Base-by-base conservation (phyloP, 768 basidiomycete species). In the Kwoniella newhampshirensis region DNA sequence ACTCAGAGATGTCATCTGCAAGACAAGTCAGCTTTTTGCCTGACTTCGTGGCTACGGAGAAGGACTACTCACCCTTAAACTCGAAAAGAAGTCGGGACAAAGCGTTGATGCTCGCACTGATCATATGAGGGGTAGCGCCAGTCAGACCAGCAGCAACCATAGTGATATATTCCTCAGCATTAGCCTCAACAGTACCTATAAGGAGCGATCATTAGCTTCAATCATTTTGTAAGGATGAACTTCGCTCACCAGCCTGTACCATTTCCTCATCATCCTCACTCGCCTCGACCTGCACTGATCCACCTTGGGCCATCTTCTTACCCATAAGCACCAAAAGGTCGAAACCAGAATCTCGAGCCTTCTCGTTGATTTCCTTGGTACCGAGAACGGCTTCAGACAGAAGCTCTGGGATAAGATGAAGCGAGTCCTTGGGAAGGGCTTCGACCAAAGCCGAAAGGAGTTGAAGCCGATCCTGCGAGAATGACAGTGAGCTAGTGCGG, bases 81-180 rank as follows among this genome's bases (percentile, higher is more conserved):
- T 98, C 96, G 73, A 97, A 99, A 17, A 97, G 81, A 12, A 98
- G 81, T 21, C 96, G 84, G 1, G 93, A 93, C 51, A 99, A 85
- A 0, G 91, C 90, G 5, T 92, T 97, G 50, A 98, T 85, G 1
- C 91, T 90, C 1, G 96, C 96, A 70, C 92, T 94, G 74, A 98
- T 94, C 91, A 96, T 98, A 73, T 99, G 96, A 0, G 94, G 92
- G 11, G 85, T 89, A 13, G 88, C 86, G 20, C 91, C 93, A 8
- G 91, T 92, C 44, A 98, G 78, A 55, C 96, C 96, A 64, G 91
- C 93, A 35, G 89, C 89, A 26, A 97, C 80, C 93, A 99, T 98
- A 2, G 89, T 99, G 79, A 98, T 81, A 74, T 89, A 98, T 74
- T 98, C 96, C 65, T 91, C 86, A 42, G 93, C 81, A 67, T 75